Percentiles rank a stretch among this genome's conserved stretches.
These are phyloP conservation scores for Davidsoniella virescens DNA, from an alignment of 2,329 filamentous ascomycete genomes.

Conservation along the genomic window DNA sequence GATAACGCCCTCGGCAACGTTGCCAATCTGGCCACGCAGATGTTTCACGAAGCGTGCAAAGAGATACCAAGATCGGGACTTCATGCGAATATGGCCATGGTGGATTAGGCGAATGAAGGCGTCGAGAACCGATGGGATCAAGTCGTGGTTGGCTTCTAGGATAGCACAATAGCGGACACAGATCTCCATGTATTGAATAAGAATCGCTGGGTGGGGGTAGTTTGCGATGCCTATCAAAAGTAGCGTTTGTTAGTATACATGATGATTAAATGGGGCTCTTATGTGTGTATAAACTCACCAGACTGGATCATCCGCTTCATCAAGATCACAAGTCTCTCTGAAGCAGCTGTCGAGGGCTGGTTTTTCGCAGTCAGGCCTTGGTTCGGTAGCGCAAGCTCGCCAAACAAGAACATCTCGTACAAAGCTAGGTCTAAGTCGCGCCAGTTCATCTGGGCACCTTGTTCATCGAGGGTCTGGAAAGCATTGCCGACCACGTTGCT, in stretches of 20 bases:
- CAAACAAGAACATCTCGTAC: slow-evolving; percentile 90
- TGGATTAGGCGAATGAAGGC: slow-evolving; percentile 85
- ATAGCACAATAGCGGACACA: slow-evolving; percentile 87
- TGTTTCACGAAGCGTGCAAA: slow-evolving; percentile 89
- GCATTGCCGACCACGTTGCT: slow-evolving; percentile 78
- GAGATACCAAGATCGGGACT: slow-evolving; percentile 88
- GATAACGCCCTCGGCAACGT: slow-evolving; percentile 82
- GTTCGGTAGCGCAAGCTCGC: slow-evolving; percentile 79
- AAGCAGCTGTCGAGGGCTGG: slow-evolving; percentile 61
- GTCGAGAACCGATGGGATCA: slow-evolving; percentile 75
- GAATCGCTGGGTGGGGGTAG: slow-evolving; percentile 78
- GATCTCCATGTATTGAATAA: slow-evolving; percentile 96
- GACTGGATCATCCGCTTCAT: slow-evolving; percentile 93
- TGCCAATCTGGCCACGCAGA: slow-evolving; percentile 65
- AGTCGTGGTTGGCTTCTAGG: slow-evolving; percentile 68
- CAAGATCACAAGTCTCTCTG: slow-evolving; percentile 73
- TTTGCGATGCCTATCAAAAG: slow-evolving; percentile 51
- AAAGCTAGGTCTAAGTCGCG: slow-evolving; percentile 85
- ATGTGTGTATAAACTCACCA: slow-evolving; percentile 35
- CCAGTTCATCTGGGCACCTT: slow-evolving; percentile 70
- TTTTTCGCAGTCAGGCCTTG: slow-evolving; percentile 77
- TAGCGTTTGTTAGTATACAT: slow-evolving; percentile 16
- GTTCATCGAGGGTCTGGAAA: slow-evolving; percentile 63
- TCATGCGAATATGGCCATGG: slow-evolving; percentile 71
- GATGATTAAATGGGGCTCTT: slow-evolving; percentile 5